Conservation (phyloP, 148 eudicot genomes). For the Rhododendron henanense region DNA sequence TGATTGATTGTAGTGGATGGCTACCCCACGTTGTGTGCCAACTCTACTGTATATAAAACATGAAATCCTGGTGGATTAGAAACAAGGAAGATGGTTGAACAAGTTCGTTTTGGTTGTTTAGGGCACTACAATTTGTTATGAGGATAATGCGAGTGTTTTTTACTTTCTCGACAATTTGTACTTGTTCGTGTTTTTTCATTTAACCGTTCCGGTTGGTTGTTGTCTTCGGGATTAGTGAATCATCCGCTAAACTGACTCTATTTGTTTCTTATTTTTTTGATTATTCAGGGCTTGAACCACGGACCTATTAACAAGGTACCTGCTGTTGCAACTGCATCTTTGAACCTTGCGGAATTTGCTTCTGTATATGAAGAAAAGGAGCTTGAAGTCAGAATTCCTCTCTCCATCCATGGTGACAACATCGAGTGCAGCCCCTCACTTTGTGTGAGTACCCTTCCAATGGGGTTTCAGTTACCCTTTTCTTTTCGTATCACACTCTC, state of each 20-base stretch:
- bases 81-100: neutral
- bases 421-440: conserved; percentile 38
- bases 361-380: conserved; percentile 39
- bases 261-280: neutral
- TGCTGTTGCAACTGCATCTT: conserved; percentile 35
- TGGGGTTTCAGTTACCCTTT: neutral
- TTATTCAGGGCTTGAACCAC: conserved; percentile 34
- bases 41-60: neutral
- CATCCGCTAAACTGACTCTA: neutral
- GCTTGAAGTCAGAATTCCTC: conserved; percentile 40
- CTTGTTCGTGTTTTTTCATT: neutral
- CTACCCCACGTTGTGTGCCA: neutral
- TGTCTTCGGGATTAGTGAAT: neutral
- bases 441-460: conserved; percentile 36
- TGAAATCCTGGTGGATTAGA: neutral
- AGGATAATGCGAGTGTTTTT: neutral
- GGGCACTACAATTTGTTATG: neutral
- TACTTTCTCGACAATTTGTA: neutral
- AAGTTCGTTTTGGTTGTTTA: neutral
- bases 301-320: conserved; percentile 31
- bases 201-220: neutral
- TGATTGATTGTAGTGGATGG: neutral
- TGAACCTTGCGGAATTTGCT: conserved; percentile 59
- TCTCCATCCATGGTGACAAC: conserved; percentile 21
- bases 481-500: neutral